phyloP scores from a whole-genome alignment of 768 basidiomycete species.

The Mycena alexandri region DNA sequence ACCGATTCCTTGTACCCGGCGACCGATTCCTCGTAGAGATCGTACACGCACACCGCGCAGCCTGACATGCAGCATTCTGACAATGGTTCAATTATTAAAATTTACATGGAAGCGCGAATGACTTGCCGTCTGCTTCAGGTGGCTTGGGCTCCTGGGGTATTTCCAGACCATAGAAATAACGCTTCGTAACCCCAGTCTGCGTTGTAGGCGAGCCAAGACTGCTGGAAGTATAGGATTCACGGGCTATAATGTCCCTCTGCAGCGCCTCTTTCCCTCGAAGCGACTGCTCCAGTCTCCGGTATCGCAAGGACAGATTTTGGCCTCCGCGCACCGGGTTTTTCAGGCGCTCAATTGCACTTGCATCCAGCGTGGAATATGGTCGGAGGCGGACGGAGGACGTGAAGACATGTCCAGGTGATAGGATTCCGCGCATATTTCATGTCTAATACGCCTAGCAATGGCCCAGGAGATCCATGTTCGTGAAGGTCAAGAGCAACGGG shows the following conservation, averaged over 20 bases:
- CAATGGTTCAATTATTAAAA: slow-evolving; percentile 2
- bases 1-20: slow-evolving; percentile 71
- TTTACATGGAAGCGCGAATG: background rate
- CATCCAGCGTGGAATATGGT: slow-evolving; percentile 3
- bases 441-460: background rate
- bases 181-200: slow-evolving; percentile 22
- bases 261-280: slow-evolving; percentile 59
- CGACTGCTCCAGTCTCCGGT: slow-evolving; percentile 66
- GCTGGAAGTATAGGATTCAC: slow-evolving; percentile 40
- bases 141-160: slow-evolving; percentile 73
- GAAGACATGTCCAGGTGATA: background rate
- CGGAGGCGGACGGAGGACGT: background rate
- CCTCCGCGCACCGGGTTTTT: slow-evolving; percentile 57
- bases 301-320: slow-evolving; percentile 71
- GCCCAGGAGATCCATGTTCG: no score
- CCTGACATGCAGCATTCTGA: slow-evolving; percentile 96
- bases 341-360: slow-evolving; percentile 34
- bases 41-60: slow-evolving; percentile 93
- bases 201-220: slow-evolving; percentile 21
- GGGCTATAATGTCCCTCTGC: slow-evolving; percentile 39
- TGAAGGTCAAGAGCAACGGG: no score
- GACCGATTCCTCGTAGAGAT: slow-evolving; percentile 84
- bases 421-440: slow-evolving; percentile 1
- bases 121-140: slow-evolving; percentile 77
- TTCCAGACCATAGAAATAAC: slow-evolving; percentile 62